These are phyloP conservation scores for Aspergillus cavernicola DNA, from an alignment of 495 filamentous ascomycete species.

Conservation along the genomic window DNA sequence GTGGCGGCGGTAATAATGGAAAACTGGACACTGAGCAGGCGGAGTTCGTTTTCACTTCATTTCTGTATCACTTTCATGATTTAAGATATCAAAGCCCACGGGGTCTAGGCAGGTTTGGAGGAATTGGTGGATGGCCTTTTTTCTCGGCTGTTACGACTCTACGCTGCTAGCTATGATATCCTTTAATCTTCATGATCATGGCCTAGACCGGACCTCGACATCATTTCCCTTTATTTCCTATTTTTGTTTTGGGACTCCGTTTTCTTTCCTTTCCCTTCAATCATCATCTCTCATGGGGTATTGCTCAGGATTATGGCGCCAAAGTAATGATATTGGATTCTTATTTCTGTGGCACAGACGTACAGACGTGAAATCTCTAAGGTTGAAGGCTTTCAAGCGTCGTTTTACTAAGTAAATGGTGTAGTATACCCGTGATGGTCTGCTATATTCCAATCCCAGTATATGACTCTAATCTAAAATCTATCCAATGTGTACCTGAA, in stretches of 20 bases:
- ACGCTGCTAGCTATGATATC: neutral
- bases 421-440: neutral
- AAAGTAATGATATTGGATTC: constrained; percentile 19
- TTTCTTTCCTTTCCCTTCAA: neutral
- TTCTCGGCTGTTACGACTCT: constrained; percentile 2
- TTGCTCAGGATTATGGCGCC: constrained; percentile 18
- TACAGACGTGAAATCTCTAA: too few relatives aligned
- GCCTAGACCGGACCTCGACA: constrained; percentile 1
- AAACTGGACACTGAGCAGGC: constrained; percentile 14
- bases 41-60: constrained; percentile 15
- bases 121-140: constrained; percentile 8
- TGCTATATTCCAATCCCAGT: neutral
- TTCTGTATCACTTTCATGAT: constrained; percentile 13
- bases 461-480: neutral
- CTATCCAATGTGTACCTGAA: neutral
- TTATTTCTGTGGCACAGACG: neutral
- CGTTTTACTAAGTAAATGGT: neutral
- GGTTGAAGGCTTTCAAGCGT: neutral
- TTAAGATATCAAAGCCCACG: constrained; percentile 8
- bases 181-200: constrained; percentile 1
- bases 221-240: neutral
- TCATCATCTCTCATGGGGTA: constrained; percentile 9
- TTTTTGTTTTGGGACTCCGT: constrained; percentile 12
- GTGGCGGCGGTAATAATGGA: constrained; percentile 12
- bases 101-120: neutral